Percentiles rank a stretch among this genome's conserved stretches.
Conservation (phyloP, 305 asterid species). For the Fraxinus ornus region DNA sequence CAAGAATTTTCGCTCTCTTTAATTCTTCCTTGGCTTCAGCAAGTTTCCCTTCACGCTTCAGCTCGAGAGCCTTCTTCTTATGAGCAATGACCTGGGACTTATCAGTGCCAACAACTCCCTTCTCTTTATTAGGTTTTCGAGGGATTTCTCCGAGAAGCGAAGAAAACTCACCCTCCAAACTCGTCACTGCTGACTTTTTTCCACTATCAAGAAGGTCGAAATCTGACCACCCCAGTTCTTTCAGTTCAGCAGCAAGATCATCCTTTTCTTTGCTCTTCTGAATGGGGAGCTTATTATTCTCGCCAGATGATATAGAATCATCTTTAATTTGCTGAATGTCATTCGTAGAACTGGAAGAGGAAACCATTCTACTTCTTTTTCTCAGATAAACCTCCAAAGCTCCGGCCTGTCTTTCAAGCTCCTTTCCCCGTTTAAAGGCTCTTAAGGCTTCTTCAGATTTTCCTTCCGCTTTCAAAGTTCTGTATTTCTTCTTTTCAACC, state of each 20-base stretch:
- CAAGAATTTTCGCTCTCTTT: constrained; percentile 89
- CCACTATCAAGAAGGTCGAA: constrained; percentile 63
- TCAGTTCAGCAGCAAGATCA: constrained; percentile 80
- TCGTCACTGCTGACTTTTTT: constrained; percentile 50
- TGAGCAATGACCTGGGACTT: constrained; percentile 71
- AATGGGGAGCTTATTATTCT: constrained; percentile 36
- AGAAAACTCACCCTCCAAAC: constrained; percentile 87
- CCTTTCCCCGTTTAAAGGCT: constrained; percentile 91
- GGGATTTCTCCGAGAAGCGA: constrained; percentile 68
- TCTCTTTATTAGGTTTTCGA: constrained; percentile 50
- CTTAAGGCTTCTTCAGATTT: constrained; percentile 87
- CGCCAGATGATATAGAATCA: constrained; percentile 35
- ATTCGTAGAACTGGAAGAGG: constrained; percentile 40
- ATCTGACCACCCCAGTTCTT: constrained; percentile 97
- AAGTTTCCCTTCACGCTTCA: constrained; percentile 87
- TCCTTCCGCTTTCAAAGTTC: constrained; percentile 83
- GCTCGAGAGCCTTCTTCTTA: constrained; percentile 88
- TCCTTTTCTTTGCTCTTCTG: constrained; percentile 58
- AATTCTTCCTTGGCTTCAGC: constrained; percentile 91
- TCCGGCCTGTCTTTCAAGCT: constrained; percentile 94
- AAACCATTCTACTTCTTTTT: constrained; percentile 70
- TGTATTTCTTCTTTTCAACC: constrained; percentile 70
- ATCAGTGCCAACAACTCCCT: constrained; percentile 42
- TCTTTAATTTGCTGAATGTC: constrained; percentile 46
- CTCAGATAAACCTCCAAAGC: constrained; percentile 74